These are phyloP conservation scores for Boletus subluridellus DNA, from an alignment of 1,284 basidiomycete species.

Conservation along the genomic window DNA sequence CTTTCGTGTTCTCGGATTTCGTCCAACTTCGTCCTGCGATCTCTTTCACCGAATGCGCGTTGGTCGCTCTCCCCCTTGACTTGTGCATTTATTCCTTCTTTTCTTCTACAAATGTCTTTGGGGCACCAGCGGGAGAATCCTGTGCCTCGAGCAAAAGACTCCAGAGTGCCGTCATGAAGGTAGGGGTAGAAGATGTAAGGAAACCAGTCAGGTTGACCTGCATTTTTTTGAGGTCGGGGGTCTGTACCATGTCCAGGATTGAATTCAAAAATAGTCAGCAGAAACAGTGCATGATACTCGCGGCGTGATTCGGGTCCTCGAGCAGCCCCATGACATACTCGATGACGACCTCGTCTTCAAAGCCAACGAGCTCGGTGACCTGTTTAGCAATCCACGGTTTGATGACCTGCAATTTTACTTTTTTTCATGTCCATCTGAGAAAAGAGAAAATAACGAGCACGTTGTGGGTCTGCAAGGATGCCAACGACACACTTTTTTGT, in stretches of 20 bases:
- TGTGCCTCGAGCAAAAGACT: slow-evolving; percentile 88
- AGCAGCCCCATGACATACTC: slow-evolving; percentile 93
- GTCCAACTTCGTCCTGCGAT: slow-evolving; percentile 63
- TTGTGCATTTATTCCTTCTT: slow-evolving; percentile 92
- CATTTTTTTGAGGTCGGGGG: slow-evolving; percentile 91
- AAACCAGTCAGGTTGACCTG: slow-evolving; percentile 94
- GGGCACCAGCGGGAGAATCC: slow-evolving; percentile 83
- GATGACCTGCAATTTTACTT: slow-evolving; percentile 85
- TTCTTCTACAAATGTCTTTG: slow-evolving; percentile 89
- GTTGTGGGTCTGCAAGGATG: not conserved
- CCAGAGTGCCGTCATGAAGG: slow-evolving; percentile 91
- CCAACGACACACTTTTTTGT: slow-evolving; percentile 65
- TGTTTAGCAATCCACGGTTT: slow-evolving; percentile 93
- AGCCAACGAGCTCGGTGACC: slow-evolving; percentile 83
- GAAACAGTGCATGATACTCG: slow-evolving; percentile 37
- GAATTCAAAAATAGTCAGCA: not conserved
- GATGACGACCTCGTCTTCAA: slow-evolving; percentile 96
- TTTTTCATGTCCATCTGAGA: slow-evolving; percentile 85
- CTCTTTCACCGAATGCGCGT: slow-evolving; percentile 65
- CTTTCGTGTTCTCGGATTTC: slow-evolving; percentile 61
- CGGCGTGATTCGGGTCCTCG: slow-evolving; percentile 81
- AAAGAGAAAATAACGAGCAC: not conserved
- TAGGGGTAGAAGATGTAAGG: slow-evolving; percentile 72
- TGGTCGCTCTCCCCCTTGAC: slow-evolving; percentile 65
- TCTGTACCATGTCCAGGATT: slow-evolving; percentile 43